These are phyloP conservation scores for Halophytophthora polymorphica DNA, from an alignment of 352 stramenopile species.

Conservation along the genomic window DNA sequence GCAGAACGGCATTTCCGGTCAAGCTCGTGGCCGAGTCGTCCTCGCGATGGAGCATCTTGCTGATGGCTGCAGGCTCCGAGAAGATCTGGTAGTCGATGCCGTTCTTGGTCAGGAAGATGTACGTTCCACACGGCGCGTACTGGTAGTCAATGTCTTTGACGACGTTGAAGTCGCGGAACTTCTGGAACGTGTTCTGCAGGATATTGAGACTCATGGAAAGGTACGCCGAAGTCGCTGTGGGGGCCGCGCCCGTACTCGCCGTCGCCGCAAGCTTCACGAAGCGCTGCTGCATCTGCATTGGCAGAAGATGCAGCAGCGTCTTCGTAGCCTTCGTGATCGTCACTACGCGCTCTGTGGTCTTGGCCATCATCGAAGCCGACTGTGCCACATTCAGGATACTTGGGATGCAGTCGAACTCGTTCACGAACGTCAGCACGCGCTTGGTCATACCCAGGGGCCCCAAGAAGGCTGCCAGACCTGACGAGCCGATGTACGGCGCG, in stretches of 20 bases:
- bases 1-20: constrained; percentile 71
- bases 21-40: constrained; percentile 51
- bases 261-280: constrained; percentile 40
- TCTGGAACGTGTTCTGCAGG: constrained; percentile 78
- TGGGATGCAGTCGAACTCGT: constrained; percentile 86
- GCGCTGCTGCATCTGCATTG: constrained; percentile 67
- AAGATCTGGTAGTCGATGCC: constrained; percentile 49
- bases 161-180: constrained; percentile 72
- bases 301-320: constrained; percentile 66
- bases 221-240: constrained; percentile 62
- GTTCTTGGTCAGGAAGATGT: constrained; percentile 73
- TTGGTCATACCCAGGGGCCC: constrained; percentile 42
- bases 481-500: constrained; percentile 64
- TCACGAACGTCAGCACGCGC: constrained; percentile 74
- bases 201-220: constrained; percentile 78
- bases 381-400: constrained; percentile 82
- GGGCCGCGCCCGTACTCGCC: constrained; percentile 21
- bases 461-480: constrained; percentile 43
- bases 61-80: constrained; percentile 38
- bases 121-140: constrained; percentile 74
- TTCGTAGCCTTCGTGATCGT: constrained; percentile 82
- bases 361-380: constrained; percentile 67
- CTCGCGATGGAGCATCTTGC: constrained; percentile 37
- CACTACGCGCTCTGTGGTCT: constrained; percentile 74
- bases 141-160: constrained; percentile 75